Base-by-base conservation (phyloP, 1,284 basidiomycete species). In the Phlebopus sp. region DNA sequence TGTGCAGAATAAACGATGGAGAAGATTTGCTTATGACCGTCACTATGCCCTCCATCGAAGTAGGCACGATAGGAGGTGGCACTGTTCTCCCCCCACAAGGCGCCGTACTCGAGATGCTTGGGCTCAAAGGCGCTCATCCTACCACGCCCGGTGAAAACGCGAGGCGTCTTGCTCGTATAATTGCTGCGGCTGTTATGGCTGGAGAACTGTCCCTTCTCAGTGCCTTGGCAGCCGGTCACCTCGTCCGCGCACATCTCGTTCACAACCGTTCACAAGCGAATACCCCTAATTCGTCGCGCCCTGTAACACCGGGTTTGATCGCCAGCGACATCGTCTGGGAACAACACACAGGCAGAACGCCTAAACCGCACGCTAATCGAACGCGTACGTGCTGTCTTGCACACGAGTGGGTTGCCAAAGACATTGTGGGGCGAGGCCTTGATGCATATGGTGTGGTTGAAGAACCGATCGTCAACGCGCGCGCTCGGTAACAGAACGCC, bases 41-140 rank as follows among this genome's bases (percentile, higher is more conserved):
- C 48, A 86, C 92, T 9, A 97, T 97, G 94, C 94, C 94, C 18
- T 95, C 86, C 31, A 92, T 97, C 66, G 94, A 97, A 72, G 92
- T 96, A 39, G 94, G 94, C 40, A 99, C 96, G 19, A 87, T 99
- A 32, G 96, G 96, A 32, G 96, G 96, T 37, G 96, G 96, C 34
- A 99, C 96, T 0, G 81, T 95, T 43, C 84, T 97, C 42, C 79
- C 77, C 4, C 93, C 95, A 0, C 95, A 97, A 68, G 78, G 81
- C 41, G 82, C 89, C n/a, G 86, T 97, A 53, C 82, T 97, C 52
- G 91, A 96, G 49, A 83, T 97, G 84, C 85, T 97, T 51, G 94
- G 93, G 38, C 73, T 97, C 60, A 83, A 80, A 47, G 94, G 94
- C 46, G 88, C 94, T 0, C 88, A 97, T 68, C 76, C 82, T 0